Evolutionary conservation across 31 red algal species (phyloP).

Genomic region (Odonthalia washingtoniensis): DNA sequence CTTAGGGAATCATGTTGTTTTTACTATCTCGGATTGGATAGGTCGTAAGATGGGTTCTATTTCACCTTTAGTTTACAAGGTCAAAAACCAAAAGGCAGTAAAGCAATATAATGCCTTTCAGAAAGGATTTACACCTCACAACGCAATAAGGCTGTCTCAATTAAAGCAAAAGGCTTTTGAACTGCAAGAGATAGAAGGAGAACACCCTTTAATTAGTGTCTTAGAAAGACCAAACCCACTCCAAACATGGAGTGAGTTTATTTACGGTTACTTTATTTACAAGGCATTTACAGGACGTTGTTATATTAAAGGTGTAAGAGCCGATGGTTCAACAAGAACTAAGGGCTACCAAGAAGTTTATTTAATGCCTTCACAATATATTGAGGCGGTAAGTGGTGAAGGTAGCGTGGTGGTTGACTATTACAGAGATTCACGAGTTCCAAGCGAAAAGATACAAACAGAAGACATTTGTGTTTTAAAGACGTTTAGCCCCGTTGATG

Average conservation of each 20-base stretch:
- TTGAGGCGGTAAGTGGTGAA: too few species aligned
- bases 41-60: not conserved
- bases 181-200: not conserved
- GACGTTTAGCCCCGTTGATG: too few species aligned
- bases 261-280: not conserved
- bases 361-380: not conserved
- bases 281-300: too few species aligned
- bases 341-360: not conserved
- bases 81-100: not conserved
- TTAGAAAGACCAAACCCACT: slow-evolving; percentile 3
- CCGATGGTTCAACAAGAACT: not conserved
- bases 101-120: not conserved
- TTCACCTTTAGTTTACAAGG: not conserved
- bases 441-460: too few species aligned
- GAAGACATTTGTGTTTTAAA: too few species aligned
- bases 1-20: not conserved
- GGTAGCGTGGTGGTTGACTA: too few species aligned
- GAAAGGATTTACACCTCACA: not conserved
- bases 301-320: too few species aligned
- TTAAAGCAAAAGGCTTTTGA: not conserved
- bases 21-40: not conserved
- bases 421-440: too few species aligned
- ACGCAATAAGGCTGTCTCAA: not conserved
- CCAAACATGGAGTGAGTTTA: not conserved
- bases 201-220: not conserved